Conservation (phyloP, 139 green algal genomes). For the Haematococcus sp. region DNA sequence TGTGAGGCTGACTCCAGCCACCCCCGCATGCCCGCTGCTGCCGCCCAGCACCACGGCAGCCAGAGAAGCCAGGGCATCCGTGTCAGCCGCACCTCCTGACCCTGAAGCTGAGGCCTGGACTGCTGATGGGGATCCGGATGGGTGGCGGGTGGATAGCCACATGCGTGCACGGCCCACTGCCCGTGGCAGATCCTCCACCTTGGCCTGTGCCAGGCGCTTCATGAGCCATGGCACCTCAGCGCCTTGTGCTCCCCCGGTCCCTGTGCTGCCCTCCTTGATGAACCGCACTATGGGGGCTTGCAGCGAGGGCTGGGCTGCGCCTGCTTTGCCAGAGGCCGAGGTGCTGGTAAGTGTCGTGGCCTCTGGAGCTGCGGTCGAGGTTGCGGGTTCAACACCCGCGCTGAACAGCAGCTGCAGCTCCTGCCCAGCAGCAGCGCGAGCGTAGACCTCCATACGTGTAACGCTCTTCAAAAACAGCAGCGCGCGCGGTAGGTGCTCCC, state of each 20-base stretch:
- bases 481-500: constrained; percentile 39
- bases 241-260: not conserved
- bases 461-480: constrained; percentile 81
- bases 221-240: not conserved
- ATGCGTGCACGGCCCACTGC: not conserved
- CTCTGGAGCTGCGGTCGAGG: too few species aligned
- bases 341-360: too few species aligned
- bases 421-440: not conserved
- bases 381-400: not conserved
- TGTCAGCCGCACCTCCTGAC: too few species aligned
- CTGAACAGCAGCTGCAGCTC: constrained; percentile 20
- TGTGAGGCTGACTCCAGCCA: too few species aligned
- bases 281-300: not conserved
- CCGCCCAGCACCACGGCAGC: too few species aligned
- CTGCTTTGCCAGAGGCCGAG: not conserved
- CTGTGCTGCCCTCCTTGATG: not conserved
- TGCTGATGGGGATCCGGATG: too few species aligned
- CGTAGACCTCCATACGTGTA: constrained; percentile 38
- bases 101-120: too few species aligned
- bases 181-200: not conserved
- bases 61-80: too few species aligned
- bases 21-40: too few species aligned
- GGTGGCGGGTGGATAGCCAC: too few species aligned
- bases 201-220: constrained; percentile 2
- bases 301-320: not conserved